Conservation (phyloP, 108 stramenopile genomes). For the Nitzschia sp. region DNA sequence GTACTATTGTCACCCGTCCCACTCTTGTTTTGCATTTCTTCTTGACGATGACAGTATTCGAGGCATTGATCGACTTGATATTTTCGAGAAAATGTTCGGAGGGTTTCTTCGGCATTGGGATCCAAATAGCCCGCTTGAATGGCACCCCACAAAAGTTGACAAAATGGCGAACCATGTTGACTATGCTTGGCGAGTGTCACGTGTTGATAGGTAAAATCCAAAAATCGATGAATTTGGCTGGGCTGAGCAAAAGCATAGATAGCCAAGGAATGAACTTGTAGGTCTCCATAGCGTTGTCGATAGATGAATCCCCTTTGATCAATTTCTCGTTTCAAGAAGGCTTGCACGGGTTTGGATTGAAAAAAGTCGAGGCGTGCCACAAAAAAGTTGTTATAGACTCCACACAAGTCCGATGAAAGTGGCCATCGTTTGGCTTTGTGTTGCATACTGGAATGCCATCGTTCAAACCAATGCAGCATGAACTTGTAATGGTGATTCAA, state of each 20-base stretch:
- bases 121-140: constrained; percentile 9
- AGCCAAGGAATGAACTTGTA: constrained; percentile 47
- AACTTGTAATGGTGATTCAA: neutral
- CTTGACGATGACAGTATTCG: neutral
- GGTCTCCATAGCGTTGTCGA: constrained; percentile 46
- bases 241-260: constrained; percentile 43
- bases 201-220: constrained; percentile 58
- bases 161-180: neutral
- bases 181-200: constrained; percentile 5
- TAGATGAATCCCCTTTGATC: constrained; percentile 42
- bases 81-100: neutral
- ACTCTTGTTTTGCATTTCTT: neutral
- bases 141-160: neutral
- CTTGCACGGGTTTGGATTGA: constrained; percentile 19
- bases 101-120: neutral
- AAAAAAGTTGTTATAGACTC: constrained; percentile 58
- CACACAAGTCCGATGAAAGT: constrained; percentile 6
- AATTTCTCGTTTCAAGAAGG: constrained; percentile 27
- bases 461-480: neutral
- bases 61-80: neutral
- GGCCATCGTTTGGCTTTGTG: neutral
- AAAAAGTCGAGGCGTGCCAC: constrained; percentile 43
- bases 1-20: neutral
- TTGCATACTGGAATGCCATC: neutral
- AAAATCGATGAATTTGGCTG: constrained; percentile 48